A percentile compares a stretch with the other conserved stretches of the same genome.
These are phyloP conservation scores for Dimargaris cristalligena DNA, from an alignment of 192 early-diverging fungal species.

Conservation along the genomic window DNA sequence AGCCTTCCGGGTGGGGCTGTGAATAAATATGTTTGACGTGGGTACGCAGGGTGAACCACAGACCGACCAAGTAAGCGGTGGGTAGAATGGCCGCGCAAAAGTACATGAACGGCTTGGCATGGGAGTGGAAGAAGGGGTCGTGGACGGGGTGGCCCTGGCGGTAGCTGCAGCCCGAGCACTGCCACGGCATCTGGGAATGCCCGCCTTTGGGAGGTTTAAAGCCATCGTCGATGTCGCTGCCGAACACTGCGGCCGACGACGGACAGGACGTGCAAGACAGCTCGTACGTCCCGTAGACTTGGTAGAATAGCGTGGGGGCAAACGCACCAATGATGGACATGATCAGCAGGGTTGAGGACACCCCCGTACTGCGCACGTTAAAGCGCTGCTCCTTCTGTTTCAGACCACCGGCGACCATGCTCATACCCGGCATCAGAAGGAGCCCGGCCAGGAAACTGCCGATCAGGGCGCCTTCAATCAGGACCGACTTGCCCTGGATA, in stretches of 20 bases:
- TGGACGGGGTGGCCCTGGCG: conserved; percentile 40
- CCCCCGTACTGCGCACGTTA: conserved; percentile 86
- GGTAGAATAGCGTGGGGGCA: conserved; percentile 88
- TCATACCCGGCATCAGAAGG: conserved; percentile 79
- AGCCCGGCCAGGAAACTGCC: conserved; percentile 81
- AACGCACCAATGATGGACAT: conserved; percentile 84
- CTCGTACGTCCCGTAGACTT: conserved; percentile 51
- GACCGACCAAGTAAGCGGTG: conserved; percentile 71
- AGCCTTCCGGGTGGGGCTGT: conserved; percentile 23
- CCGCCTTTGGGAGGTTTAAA: background rate
- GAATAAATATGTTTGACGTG: conserved; percentile 69
- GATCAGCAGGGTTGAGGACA: conserved; percentile 91
- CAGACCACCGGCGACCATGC: conserved; percentile 84
- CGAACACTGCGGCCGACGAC: conserved; percentile 12
- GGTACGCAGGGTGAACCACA: conserved; percentile 85
- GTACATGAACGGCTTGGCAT: conserved; percentile 72
- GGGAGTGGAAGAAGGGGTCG: conserved; percentile 64
- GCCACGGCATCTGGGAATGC: background rate
- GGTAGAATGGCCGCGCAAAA: conserved; percentile 63
- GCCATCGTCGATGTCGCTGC: background rate
- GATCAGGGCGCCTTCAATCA: conserved; percentile 84
- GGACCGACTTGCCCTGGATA: conserved; percentile 62
- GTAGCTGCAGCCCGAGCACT: conserved; percentile 50
- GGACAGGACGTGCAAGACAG: conserved; percentile 20
- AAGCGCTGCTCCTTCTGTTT: conserved; percentile 86